phyloP scores from a whole-genome alignment of 164 flowering plant genomes.

The Umbilicus rupestris region DNA sequence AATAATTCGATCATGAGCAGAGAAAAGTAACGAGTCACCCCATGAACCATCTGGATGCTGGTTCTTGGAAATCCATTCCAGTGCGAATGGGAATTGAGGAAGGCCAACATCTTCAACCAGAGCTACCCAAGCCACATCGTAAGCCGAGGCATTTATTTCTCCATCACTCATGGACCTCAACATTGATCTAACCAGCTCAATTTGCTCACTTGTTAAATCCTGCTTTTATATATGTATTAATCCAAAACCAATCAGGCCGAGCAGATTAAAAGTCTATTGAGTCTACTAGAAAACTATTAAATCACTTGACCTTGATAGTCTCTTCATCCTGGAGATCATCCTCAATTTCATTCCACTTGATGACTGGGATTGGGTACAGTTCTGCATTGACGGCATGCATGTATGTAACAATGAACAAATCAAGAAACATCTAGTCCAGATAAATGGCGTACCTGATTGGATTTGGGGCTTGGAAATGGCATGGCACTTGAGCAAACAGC shows the following conservation, averaged over 20 bases:
- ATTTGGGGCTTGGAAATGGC: background rate
- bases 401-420: background rate
- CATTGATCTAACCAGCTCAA: conserved; percentile 32
- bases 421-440: background rate
- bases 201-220: conserved; percentile 16
- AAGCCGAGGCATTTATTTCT: conserved; percentile 66
- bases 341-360: conserved; percentile 26
- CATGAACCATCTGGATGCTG: conserved; percentile 89
- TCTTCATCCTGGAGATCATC: conserved; percentile 16
- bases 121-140: conserved; percentile 95
- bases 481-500: background rate
- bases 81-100: conserved; percentile 69
- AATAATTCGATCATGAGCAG: conserved; percentile 60
- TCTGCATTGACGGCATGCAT: conserved; percentile 10
- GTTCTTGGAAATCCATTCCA: conserved; percentile 60
- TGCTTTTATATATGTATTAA: background rate
- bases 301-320: conserved; percentile 13
- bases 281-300: background rate
- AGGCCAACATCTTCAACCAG: conserved; percentile 42
- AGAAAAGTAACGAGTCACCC: conserved; percentile 60
- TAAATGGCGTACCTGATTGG: background rate
- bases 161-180: conserved; percentile 65
- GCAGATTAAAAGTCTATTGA: background rate
- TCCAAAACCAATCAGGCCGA: background rate
- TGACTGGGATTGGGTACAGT: conserved; percentile 19